Percentiles rank a stretch among this genome's conserved stretches.
Evolutionary conservation across 208 protist genomes (phyloP).

Genomic region (Wallacemonas sp.): DNA sequence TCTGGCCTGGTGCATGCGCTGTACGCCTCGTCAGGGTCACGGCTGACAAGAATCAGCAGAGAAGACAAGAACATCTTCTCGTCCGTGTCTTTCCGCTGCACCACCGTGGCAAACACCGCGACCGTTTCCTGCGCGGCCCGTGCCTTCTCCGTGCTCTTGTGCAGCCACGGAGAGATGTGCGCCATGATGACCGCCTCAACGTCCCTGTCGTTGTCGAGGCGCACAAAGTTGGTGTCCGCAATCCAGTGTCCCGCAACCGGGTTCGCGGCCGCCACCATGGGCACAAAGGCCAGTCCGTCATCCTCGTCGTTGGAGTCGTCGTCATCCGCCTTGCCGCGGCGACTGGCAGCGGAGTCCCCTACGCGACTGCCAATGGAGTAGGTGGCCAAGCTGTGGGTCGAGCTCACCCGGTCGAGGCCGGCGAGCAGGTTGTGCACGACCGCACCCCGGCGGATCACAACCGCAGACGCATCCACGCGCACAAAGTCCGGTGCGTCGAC

Average conservation of each 20-base stretch:
- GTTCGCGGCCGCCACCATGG: conserved; percentile 14
- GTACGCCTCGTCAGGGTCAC: conserved; percentile 2
- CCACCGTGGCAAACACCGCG: conserved; percentile 18
- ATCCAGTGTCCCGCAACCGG: conserved; percentile 24
- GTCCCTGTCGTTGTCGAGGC: neutral
- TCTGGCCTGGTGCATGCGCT: neutral
- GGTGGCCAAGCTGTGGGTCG: neutral
- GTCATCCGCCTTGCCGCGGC: neutral
- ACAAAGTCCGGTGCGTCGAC: neutral
- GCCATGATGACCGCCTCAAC: conserved; percentile 1
- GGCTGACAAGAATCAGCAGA: conserved; percentile 15
- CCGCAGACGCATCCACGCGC: conserved; percentile 13
- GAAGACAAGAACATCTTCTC: conserved; percentile 18
- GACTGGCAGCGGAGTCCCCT: neutral
- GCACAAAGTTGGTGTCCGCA: conserved; percentile 12
- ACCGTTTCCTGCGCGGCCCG: conserved; percentile 16
- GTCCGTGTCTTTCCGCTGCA: conserved; percentile 8
- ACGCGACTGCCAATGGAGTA: conserved; percentile 4
- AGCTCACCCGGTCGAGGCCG: neutral
- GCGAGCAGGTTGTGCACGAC: conserved; percentile 1
- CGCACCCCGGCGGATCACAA: conserved; percentile 10
- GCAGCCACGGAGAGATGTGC: conserved; percentile 24
- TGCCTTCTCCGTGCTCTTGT: conserved; percentile 7
- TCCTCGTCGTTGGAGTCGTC: neutral
- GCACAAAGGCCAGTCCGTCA: neutral